Conservation (phyloP, 1,139 yeast species). For the Candida labiduridarum region DNA sequence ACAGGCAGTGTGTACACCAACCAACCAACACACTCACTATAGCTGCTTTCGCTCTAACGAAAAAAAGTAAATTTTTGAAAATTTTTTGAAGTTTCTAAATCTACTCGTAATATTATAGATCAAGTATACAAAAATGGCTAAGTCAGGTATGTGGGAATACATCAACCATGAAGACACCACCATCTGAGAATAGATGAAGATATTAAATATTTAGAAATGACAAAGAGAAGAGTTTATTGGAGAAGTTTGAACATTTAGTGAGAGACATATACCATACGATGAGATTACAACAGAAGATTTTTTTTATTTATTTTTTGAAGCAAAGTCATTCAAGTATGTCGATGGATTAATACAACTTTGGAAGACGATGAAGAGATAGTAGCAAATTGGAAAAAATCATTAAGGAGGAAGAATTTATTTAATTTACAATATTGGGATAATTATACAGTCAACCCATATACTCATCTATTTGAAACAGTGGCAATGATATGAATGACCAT, state of each 20-base stretch:
- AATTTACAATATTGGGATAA: neutral
- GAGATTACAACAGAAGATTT: neutral
- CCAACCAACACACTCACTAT: neutral
- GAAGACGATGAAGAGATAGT: neutral
- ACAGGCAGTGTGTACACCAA: neutral
- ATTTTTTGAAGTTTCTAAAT: conserved; percentile 8
- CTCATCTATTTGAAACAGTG: neutral
- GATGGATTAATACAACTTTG: neutral
- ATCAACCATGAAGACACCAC: neutral
- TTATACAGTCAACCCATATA: neutral
- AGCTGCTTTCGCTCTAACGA: neutral
- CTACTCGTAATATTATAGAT: conserved; percentile 9
- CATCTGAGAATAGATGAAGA: neutral
- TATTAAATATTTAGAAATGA: neutral
- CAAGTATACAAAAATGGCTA: conserved; percentile 49
- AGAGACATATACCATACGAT: neutral
- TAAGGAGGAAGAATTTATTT: neutral
- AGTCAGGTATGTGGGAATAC: conserved; percentile 55
- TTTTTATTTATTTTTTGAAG: neutral
- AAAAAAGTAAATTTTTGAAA: conserved; percentile 10
- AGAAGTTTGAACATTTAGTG: neutral
- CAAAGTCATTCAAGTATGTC: neutral
- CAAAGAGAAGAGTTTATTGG: neutral
- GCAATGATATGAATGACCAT: neutral
- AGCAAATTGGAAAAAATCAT: neutral